These are phyloP conservation scores for Wickerhamomyces subpelliculosus DNA, from an alignment of 805 yeast species.

Conservation along the genomic window DNA sequence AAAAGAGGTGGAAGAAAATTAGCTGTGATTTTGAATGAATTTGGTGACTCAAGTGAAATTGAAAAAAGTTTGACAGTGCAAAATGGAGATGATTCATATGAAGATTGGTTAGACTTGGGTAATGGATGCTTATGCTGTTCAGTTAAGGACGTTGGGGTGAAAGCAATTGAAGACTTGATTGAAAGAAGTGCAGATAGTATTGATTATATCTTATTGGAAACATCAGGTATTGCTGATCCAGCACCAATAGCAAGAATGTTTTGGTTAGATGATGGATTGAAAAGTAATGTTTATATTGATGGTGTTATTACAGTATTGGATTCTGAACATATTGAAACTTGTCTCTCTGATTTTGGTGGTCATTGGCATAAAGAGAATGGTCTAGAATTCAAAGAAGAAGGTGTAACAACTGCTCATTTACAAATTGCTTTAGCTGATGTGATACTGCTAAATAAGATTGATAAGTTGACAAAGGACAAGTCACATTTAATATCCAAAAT, in stretches of 20 bases:
- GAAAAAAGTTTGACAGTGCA: slow-evolving; percentile 78
- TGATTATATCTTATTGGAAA: slow-evolving; percentile 88
- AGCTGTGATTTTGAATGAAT: slow-evolving; percentile 89
- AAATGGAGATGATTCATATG: slow-evolving; percentile 46
- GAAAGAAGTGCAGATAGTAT: slow-evolving; percentile 63
- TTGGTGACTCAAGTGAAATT: slow-evolving; percentile 85
- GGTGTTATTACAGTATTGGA: slow-evolving; percentile 90
- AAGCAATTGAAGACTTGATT: slow-evolving; percentile 85
- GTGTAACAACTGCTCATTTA: slow-evolving; percentile 73
- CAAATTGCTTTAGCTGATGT: slow-evolving; percentile 90
- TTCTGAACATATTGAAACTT: slow-evolving; percentile 52
- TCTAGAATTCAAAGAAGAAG: slow-evolving; percentile 33
- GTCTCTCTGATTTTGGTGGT: slow-evolving; percentile 66
- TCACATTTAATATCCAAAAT: slow-evolving; percentile 33
- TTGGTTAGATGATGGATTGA: slow-evolving; percentile 90
- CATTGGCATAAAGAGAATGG: slow-evolving; percentile 55
- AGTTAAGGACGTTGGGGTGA: slow-evolving; percentile 89
- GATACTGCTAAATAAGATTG: slow-evolving; percentile 73
- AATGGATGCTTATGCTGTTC: slow-evolving; percentile 97
- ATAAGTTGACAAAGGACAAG: slow-evolving; percentile 33
- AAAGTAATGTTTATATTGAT: slow-evolving; percentile 80
- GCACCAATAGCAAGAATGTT: slow-evolving; percentile 96
- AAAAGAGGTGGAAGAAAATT: slow-evolving; percentile 61
- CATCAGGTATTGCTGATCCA: slow-evolving; percentile 96
- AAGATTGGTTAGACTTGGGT: slow-evolving; percentile 95